Percentiles rank a stretch among this genome's conserved stretches.
Conservation (phyloP, 2,329 filamentous ascomycete species). For the Colletotrichum abscissum region DNA sequence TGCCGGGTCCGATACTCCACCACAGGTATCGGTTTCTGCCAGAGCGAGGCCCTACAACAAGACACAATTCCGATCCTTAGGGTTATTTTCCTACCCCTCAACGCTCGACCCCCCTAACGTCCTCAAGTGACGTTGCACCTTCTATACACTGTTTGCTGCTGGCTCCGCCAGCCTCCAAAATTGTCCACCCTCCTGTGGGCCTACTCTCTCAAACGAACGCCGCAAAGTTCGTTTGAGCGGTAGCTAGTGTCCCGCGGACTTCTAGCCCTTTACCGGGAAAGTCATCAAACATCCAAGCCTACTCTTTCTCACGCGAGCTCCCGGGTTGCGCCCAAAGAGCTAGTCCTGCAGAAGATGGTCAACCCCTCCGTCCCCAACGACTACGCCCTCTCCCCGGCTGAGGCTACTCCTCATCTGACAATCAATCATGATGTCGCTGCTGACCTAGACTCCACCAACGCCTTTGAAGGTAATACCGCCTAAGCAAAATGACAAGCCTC, state of each 20-base stretch:
- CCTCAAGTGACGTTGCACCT: constrained; percentile 72
- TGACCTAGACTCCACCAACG: constrained; percentile 93
- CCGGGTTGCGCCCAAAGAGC: constrained; percentile 37
- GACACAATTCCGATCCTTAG: constrained; percentile 90
- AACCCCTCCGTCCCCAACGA: constrained; percentile 82
- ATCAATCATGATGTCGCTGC: constrained; percentile 96
- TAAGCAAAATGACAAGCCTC: no score
- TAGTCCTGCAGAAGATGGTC: constrained; percentile 70
- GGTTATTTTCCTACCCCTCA: constrained; percentile 84
- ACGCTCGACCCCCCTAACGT: constrained; percentile 93
- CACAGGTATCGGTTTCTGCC: constrained; percentile 85
- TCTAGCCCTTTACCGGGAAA: constrained; percentile 44
- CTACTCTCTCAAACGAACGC: constrained; percentile 97
- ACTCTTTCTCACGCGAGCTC: constrained; percentile 35
- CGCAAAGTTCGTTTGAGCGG: constrained; percentile 96
- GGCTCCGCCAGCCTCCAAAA: constrained; percentile 84
- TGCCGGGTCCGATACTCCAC: constrained; percentile 86
- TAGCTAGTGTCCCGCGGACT: constrained; percentile 95
- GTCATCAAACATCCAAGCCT: constrained; percentile 4
- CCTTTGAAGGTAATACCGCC: constrained; percentile 81
- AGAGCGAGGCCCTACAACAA: constrained; percentile 71
- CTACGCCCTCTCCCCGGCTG: constrained; percentile 85
- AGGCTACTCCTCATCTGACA: constrained; percentile 88
- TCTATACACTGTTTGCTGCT: constrained; percentile 69
- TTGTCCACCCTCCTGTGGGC: constrained; percentile 81